Base-by-base conservation (phyloP, 768 basidiomycete species). In the Panaeolus cyanescens region DNA sequence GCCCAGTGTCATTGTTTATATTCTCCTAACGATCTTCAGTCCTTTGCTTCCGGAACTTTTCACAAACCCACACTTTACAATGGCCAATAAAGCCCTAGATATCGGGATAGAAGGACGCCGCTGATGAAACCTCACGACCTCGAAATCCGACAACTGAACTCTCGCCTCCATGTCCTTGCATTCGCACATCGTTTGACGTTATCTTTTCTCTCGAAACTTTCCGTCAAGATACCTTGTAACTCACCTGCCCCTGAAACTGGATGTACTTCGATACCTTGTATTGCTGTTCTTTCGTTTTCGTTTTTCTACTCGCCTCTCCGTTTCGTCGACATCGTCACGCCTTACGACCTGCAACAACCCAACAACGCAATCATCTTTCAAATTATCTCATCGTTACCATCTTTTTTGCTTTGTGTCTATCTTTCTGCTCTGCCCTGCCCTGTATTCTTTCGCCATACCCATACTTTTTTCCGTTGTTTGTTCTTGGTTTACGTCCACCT, bases 41-140 rank as follows among this genome's bases (percentile, higher is more conserved):
- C 59, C 12, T 59, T 59, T 40, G 55, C 36, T 12, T 62, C 58
- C 15, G 68, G 68, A 32, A 69, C 59, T 30, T 71, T 69, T 55
- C 65, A 64, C 33, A 70, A 70, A 63, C 69, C 68, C 15, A 56
- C 68, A 31, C 64, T 71, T 58, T 71, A 68, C 56, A n/a, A n/a
- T n/a, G 68, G 70, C 60, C 67, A 68, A 67, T 69, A 64, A 66
- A 59, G 39, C 10, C 19, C 19, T 42, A 42, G 39, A 42, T 39
- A n/a, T n/a, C n/a, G n/a, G 37, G 37, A 19, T 39, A 17, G 15
- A 17, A 8, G 19, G 4, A 39, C 15, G n/a, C 15, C n/a, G 45
- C 22, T 50, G 45, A 50, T 50, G 45, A 50, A 50, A 25, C 45
- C 45, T 22, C 45, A 50, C 10, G 28, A 30, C 25, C 28, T 50